phyloP scores from a whole-genome alignment of 441 rosid genomes.

The Pelargonium citronellum region DNA sequence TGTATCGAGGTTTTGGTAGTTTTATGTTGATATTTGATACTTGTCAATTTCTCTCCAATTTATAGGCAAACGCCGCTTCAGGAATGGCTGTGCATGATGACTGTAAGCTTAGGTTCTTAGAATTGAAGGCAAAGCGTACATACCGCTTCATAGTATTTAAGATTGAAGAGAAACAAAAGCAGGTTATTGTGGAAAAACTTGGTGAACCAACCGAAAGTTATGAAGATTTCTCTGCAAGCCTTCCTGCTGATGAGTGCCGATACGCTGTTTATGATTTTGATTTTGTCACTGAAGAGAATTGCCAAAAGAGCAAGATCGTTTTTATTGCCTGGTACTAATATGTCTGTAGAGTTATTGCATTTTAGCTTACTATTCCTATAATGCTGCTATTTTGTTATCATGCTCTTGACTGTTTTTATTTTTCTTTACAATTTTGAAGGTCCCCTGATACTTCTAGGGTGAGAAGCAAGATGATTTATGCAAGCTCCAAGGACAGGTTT shows the following conservation, averaged over 20 bases:
- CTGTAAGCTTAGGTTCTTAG: slow-evolving; percentile 12
- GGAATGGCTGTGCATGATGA: slow-evolving; percentile 10
- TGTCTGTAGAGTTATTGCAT: neutral
- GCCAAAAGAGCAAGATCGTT: slow-evolving; percentile 10
- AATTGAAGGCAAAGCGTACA: slow-evolving; percentile 10
- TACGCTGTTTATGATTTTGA: slow-evolving; percentile 11
- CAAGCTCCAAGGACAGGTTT: neutral
- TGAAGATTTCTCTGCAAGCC: slow-evolving; percentile 11
- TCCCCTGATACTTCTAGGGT: slow-evolving; percentile 12
- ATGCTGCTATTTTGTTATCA: neutral
- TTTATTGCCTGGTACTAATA: slow-evolving; percentile 9
- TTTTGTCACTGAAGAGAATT: slow-evolving; percentile 11
- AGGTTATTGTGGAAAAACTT: slow-evolving; percentile 14
- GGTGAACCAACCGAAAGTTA: slow-evolving; percentile 9
- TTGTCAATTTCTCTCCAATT: neutral
- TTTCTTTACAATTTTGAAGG: neutral
- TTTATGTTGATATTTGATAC: neutral
- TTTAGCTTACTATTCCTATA: neutral
- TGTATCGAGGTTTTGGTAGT: neutral
- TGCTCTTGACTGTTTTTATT: neutral
- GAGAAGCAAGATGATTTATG: slow-evolving; percentile 16
- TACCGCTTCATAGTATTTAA: slow-evolving; percentile 12
- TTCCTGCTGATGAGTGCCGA: slow-evolving; percentile 14
- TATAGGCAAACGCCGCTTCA: slow-evolving; percentile 11
- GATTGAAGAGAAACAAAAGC: slow-evolving; percentile 13